These are phyloP conservation scores for Pythium coloratum DNA, from an alignment of 352 stramenopile genomes.

Conservation along the genomic window DNA sequence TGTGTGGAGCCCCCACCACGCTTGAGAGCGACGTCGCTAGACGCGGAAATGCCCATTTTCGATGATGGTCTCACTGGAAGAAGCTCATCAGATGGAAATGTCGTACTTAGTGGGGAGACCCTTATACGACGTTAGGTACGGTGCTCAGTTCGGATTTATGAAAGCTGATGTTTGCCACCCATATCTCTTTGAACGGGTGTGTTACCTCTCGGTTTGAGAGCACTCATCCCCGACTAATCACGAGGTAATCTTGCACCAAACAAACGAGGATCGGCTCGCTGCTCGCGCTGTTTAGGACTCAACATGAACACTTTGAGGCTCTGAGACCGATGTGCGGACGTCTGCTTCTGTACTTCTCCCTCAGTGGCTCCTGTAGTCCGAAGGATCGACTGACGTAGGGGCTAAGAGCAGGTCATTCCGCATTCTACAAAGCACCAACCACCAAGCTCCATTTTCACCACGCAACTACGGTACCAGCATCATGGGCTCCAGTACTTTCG, in stretches of 20 bases:
- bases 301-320: neutral
- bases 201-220: neutral
- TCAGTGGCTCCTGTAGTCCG: neutral
- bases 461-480: neutral
- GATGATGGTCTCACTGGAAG: no score
- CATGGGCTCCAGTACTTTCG: constrained; percentile 20
- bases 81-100: no score
- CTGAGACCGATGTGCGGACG: no score
- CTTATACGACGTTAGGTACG: no score
- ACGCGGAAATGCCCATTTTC: no score
- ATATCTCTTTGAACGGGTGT: neutral
- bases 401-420: neutral
- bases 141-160: no score
- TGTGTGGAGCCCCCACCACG: no score
- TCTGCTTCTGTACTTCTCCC: neutral
- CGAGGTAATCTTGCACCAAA: neutral
- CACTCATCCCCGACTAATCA: neutral
- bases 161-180: neutral
- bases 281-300: neutral
- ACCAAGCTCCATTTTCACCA: neutral
- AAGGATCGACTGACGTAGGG: neutral
- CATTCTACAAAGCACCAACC: neutral
- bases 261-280: neutral
- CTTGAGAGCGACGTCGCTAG: no score
- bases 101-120: no score